phyloP scores from a whole-genome alignment of 2,329 filamentous ascomycete genomes.

The Neophaeococcomyces mojaviensis region DNA sequence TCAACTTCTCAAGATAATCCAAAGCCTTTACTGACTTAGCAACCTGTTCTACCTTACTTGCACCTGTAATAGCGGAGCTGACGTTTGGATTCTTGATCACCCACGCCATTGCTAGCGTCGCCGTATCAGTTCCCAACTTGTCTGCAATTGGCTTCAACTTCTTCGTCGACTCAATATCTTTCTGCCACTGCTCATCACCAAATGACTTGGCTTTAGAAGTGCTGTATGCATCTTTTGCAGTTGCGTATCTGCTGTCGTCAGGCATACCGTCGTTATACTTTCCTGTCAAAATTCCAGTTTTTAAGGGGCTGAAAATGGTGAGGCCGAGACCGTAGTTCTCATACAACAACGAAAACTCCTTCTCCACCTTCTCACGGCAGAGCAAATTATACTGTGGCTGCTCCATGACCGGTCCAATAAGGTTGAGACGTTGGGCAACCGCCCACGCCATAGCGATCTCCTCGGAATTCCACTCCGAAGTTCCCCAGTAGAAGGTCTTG shows the following conservation, averaged over 20 bases:
- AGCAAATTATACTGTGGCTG: slow-evolving; percentile 63
- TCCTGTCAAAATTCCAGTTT: slow-evolving; percentile 55
- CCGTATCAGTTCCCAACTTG: slow-evolving; percentile 53
- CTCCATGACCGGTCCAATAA: slow-evolving; percentile 58
- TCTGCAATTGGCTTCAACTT: slow-evolving; percentile 53
- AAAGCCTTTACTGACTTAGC: slow-evolving; percentile 37
- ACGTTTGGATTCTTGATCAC: slow-evolving; percentile 53
- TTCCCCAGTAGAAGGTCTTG: slow-evolving; percentile 65
- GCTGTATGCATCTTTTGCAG: slow-evolving; percentile 51
- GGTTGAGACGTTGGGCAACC: slow-evolving; percentile 51
- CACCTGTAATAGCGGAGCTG: slow-evolving; percentile 33
- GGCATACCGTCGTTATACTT: slow-evolving; percentile 62
- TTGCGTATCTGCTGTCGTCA: slow-evolving; percentile 51
- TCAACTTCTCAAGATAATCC: slow-evolving; percentile 37
- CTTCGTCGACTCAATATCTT: slow-evolving; percentile 52
- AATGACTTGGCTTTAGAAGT: slow-evolving; percentile 35
- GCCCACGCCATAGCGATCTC: slow-evolving; percentile 60
- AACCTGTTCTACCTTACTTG: slow-evolving; percentile 36
- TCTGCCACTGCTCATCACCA: slow-evolving; percentile 34
- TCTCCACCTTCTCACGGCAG: slow-evolving; percentile 53
- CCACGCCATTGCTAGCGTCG: slow-evolving; percentile 54
- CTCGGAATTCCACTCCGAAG: slow-evolving; percentile 60
- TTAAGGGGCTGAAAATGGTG: slow-evolving; percentile 57
- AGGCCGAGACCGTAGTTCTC: slow-evolving; percentile 54
- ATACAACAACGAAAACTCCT: slow-evolving; percentile 55